Evolutionary conservation across 2,329 filamentous ascomycete genomes (phyloP).

Genomic region (Cryphonectria radicalis): DNA sequence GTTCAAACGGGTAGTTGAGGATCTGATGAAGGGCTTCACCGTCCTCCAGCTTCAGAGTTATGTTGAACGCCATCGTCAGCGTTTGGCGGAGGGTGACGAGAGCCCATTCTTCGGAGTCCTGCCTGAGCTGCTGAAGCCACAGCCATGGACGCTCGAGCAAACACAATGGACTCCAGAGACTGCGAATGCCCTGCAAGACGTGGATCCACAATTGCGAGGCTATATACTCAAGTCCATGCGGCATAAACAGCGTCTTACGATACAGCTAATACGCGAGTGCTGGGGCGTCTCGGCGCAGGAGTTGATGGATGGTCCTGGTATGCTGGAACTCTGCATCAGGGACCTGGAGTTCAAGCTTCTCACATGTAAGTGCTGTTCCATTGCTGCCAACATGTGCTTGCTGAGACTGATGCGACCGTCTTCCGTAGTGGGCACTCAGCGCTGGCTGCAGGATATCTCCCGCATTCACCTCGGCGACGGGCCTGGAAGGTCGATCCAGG

Average conservation of each 20-base stretch:
- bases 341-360: conserved; percentile 50
- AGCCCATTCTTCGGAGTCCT: neutral
- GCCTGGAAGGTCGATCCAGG: conserved; percentile 42
- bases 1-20: conserved; percentile 46
- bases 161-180: conserved; percentile 48
- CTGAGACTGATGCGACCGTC: conserved; percentile 2
- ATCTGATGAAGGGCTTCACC: conserved; percentile 52
- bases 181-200: conserved; percentile 28
- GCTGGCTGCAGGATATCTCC: conserved; percentile 41
- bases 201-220: conserved; percentile 35
- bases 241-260: conserved; percentile 47
- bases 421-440: conserved; percentile 40
- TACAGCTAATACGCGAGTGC: conserved; percentile 50
- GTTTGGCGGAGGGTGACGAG: conserved; percentile 21
- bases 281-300: conserved; percentile 57
- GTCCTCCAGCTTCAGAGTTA: conserved; percentile 51
- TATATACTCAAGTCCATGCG: conserved; percentile 37
- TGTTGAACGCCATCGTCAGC: conserved; percentile 20
- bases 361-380: conserved; percentile 43
- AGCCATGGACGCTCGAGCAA: conserved; percentile 47
- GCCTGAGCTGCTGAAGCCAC: conserved; percentile 6
- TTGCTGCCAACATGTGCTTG: neutral
- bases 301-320: conserved; percentile 48
- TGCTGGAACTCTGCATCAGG: conserved; percentile 44
- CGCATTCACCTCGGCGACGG: conserved; percentile 39